Evolutionary conservation across 345 rosid genomes (phyloP).

Genomic region (Gossypium raimondii): DNA sequence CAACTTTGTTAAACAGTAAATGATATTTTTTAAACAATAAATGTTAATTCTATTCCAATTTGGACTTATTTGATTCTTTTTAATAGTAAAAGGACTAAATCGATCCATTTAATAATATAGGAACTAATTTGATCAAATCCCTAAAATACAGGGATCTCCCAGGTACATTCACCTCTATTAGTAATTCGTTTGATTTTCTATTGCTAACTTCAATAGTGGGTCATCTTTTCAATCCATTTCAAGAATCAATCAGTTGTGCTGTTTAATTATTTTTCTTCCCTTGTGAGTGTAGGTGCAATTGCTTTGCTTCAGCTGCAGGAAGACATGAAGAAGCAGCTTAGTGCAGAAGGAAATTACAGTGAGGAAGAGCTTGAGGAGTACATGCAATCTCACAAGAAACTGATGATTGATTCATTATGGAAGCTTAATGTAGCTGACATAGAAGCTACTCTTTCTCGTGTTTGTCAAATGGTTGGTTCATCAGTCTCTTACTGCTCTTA

Average conservation of each 20-base stretch:
- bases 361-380: constrained; percentile 92
- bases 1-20: too few species aligned
- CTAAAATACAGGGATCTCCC: too few species aligned
- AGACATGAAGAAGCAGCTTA: constrained; percentile 92
- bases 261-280: neutral
- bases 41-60: too few species aligned
- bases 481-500: neutral
- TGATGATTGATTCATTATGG: constrained; percentile 96
- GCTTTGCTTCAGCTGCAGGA: constrained; percentile 97
- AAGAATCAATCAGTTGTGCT: neutral
- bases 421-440: constrained; percentile 99
- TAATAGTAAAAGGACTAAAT: too few species aligned
- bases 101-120: too few species aligned
- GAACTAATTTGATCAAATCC: too few species aligned
- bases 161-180: neutral
- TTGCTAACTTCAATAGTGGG: neutral
- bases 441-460: constrained; percentile 88
- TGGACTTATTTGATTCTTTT: too few species aligned
- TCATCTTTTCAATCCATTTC: constrained; percentile 1
- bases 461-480: constrained; percentile 82
- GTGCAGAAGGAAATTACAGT: constrained; percentile 72
- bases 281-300: constrained; percentile 66
- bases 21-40: too few species aligned
- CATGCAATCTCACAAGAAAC: constrained; percentile 76
- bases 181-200: neutral